Evolutionary conservation across 2,329 filamentous ascomycete genomes (phyloP).

Genomic region (Aspergillus pseudotamarii): DNA sequence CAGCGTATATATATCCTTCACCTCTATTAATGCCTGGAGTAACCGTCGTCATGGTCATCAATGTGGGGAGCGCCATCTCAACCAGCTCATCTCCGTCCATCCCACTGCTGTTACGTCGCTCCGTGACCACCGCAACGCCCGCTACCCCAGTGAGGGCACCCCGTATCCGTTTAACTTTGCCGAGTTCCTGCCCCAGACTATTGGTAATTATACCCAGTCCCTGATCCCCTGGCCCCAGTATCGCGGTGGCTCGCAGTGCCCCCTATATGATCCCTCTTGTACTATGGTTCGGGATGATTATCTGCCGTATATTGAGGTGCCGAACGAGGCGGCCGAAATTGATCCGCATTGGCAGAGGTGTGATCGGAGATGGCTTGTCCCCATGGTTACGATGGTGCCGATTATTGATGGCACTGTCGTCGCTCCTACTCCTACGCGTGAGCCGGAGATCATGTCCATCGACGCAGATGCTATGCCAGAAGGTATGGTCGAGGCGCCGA

Average conservation of each 20-base stretch:
- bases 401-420: conserved; percentile 1
- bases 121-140: conserved; percentile 25
- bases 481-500: neutral
- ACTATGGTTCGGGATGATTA: conserved; percentile 28
- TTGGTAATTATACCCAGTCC: conserved; percentile 23
- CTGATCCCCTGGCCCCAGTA: conserved; percentile 28
- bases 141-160: conserved; percentile 22
- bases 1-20: conserved; percentile 27
- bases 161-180: conserved; percentile 26
- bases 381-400: conserved; percentile 24
- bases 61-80: conserved; percentile 21
- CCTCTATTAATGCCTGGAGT: conserved; percentile 25
- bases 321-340: conserved; percentile 19
- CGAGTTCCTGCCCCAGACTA: conserved; percentile 22
- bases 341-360: conserved; percentile 23
- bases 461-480: neutral
- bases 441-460: neutral
- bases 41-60: conserved; percentile 21
- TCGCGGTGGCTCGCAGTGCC: conserved; percentile 24
- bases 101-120: conserved; percentile 19
- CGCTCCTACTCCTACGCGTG: neutral
- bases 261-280: conserved; percentile 16
- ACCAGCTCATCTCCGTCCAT: conserved; percentile 22
- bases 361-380: conserved; percentile 26
- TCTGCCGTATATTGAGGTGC: conserved; percentile 21